Evolutionary conservation across 495 filamentous ascomycete genomes (phyloP), one percentile per base, ranked within the genome.

Genomic region (Aspergillus avenaceus): DNA sequence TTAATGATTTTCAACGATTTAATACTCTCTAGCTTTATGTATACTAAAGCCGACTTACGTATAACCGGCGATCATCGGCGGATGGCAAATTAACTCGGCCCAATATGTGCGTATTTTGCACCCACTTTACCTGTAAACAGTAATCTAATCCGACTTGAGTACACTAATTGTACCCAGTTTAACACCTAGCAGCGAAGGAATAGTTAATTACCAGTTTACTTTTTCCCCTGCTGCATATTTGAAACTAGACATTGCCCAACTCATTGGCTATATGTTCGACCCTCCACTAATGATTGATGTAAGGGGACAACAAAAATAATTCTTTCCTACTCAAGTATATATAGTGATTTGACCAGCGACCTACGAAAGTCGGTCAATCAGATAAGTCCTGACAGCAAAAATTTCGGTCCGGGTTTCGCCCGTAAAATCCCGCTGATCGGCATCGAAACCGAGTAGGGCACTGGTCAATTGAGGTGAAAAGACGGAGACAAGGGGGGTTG

Each of bases 341-440:
- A 31, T 31, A 31, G n/a, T 31, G n/a, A 2, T 13, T 13, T 36
- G 32, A 6, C 14, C 5, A 16, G n/a, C n/a, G 6, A 12, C 32
- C 32, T 36, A 26, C 41, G 27, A 44, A 29, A 44, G 41, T 44
- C 41, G 41, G 41, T 44, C 41, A 44, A 44, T 36, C 6, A 36
- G 12, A 5, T 2, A 34, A 32, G 14, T n/a, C 4, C 29, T 12
- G 23, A 1, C 23, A 44, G 24, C 16, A 31, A 38, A 21, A 6
- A 12, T 29, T 7, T 32, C 46, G 34, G 46, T 26, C 46, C 46
- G 46, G 34, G 36, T 37, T 40, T 49, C 46, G 46, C 32, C 34
- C 46, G n/a, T 28, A 27, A 6, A 14, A 49, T 41, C 41, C 46
- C 46, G 46, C 41, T 49, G 18, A 49, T 49, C 46, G 46, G 46